These are phyloP conservation scores for Bryum argenteum DNA, from an alignment of 225 moss, liverwort and hornwort species.

Conservation along the genomic window DNA sequence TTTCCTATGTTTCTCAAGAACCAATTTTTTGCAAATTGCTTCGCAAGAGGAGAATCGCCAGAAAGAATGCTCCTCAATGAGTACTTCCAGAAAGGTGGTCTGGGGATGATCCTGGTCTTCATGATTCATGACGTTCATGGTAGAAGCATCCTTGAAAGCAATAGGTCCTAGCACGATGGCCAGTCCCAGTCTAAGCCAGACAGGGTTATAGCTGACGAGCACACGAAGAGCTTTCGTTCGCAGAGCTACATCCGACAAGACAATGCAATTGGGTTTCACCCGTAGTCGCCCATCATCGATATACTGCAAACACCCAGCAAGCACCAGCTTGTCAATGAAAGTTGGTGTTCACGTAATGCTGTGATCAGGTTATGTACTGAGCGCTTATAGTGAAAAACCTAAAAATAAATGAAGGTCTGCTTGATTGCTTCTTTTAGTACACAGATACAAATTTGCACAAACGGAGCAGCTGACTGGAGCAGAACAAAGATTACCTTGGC, in stretches of 20 bases:
- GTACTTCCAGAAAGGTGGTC: slow-evolving; percentile 62
- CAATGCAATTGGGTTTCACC: slow-evolving; percentile 71
- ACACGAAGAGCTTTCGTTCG: slow-evolving; percentile 72
- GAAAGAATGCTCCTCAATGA: slow-evolving; percentile 75
- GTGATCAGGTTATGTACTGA: not conserved
- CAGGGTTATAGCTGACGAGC: slow-evolving; percentile 70
- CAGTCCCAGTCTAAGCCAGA: slow-evolving; percentile 79
- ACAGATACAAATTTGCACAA: not conserved
- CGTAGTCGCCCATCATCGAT: slow-evolving; percentile 86
- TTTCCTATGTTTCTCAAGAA: too few species aligned
- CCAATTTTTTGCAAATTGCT: slow-evolving; percentile 59
- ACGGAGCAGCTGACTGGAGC: slow-evolving; percentile 1
- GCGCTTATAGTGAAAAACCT: not conserved
- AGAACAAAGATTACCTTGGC: slow-evolving; percentile 52
- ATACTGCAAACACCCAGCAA: slow-evolving; percentile 55
- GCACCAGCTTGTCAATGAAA: slow-evolving; percentile 24
- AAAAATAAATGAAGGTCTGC: slow-evolving; percentile 1
- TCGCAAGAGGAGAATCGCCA: slow-evolving; percentile 63
- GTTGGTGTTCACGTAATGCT: slow-evolving; percentile 4
- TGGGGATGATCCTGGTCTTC: slow-evolving; percentile 36
- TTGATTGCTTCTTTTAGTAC: not conserved
- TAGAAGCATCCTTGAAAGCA: slow-evolving; percentile 44
- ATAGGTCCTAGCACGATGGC: slow-evolving; percentile 65
- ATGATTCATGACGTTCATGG: slow-evolving; percentile 19
- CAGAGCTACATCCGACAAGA: slow-evolving; percentile 71